Base-by-base conservation (phyloP, 306 rosid genomes). In the Nissolia schottii region DNA sequence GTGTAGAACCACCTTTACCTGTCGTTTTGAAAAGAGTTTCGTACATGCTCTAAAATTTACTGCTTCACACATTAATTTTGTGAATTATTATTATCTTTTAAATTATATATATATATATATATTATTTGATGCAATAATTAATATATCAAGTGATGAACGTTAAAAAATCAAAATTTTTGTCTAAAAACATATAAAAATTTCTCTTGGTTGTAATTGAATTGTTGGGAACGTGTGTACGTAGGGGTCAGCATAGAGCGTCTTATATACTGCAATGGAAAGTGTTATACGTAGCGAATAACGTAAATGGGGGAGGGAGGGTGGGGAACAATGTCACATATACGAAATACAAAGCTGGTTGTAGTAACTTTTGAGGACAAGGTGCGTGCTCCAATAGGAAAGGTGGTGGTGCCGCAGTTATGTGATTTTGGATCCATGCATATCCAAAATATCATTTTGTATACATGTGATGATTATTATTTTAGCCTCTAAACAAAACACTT, bases 361-460 rank as follows among this genome's bases (percentile, higher is more conserved):
- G 71, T 73, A 72, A 78, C 84, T 86, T 84, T 77, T 74, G 12
- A 70, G 64, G 82, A 82, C 80, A 87, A 45, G 80, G 76, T 79
- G 85, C 68, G 84, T 79, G 88, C 74, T 74, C 48, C 28, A 65
- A 70, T 62, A 27, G 77, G 65, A 82, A 79, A 79, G 56, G 69
- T 71, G 54, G 82, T 65, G 68, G 61, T 20, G 63, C n/a, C 71
- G 67, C 29, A 74, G 72, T 78, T 75, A 10, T 64, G 10, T 60
- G 75, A 83, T 41, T 86, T 80, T 71, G 84, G 78, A 80, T 79
- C 74, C 67, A 28, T 72, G 13, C n/a, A n/a, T n/a, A n/a, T 72
- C 43, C 24, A 64, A 81, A 58, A 61, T 68, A 77, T 84, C 83
- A 72, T 59, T 48, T 7, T 38, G 24, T 64, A 20, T 61, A 63